Evolutionary conservation across 208 protist genomes (phyloP).

Genomic region (Acanthamoeba castellanii): DNA sequence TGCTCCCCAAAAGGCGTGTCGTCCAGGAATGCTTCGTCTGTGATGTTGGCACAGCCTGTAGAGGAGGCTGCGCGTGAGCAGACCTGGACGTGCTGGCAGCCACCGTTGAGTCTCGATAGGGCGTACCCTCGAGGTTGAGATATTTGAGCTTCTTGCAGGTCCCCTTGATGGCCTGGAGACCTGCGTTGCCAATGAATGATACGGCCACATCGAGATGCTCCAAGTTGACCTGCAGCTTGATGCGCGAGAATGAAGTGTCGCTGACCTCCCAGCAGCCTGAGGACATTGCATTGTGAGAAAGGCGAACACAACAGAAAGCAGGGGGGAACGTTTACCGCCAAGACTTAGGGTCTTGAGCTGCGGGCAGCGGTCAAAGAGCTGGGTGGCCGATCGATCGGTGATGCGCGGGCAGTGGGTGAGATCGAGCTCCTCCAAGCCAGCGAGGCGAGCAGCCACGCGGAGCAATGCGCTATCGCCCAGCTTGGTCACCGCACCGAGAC

Average conservation of each 20-base stretch:
- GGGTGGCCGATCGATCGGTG: conserved; percentile 24
- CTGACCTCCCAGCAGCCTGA: conserved; percentile 72
- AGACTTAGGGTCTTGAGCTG: conserved; percentile 29
- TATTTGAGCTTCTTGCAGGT: conserved; percentile 52
- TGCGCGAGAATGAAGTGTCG: conserved; percentile 25
- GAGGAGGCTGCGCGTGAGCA: neutral
- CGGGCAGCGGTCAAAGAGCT: conserved; percentile 38
- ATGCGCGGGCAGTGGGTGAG: conserved; percentile 29
- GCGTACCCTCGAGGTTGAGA: conserved; percentile 54
- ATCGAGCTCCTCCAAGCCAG: conserved; percentile 62
- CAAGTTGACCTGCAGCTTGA: conserved; percentile 31
- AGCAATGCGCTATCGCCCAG: conserved; percentile 22
- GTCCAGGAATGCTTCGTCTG: conserved; percentile 23
- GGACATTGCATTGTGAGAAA: neutral
- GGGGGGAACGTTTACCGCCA: neutral
- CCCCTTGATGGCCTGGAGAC: neutral
- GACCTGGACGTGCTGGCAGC: neutral
- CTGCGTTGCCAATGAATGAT: conserved; percentile 8
- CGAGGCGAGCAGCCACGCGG: neutral
- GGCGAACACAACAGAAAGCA: neutral
- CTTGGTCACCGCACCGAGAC: neutral
- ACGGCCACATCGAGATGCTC: conserved; percentile 58
- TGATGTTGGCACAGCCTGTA: conserved; percentile 44
- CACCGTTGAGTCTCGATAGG: neutral
- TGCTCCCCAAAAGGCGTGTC: conserved; percentile 31